Conservation (phyloP, 257 asterid species). For the Gentiana macrophylla region DNA sequence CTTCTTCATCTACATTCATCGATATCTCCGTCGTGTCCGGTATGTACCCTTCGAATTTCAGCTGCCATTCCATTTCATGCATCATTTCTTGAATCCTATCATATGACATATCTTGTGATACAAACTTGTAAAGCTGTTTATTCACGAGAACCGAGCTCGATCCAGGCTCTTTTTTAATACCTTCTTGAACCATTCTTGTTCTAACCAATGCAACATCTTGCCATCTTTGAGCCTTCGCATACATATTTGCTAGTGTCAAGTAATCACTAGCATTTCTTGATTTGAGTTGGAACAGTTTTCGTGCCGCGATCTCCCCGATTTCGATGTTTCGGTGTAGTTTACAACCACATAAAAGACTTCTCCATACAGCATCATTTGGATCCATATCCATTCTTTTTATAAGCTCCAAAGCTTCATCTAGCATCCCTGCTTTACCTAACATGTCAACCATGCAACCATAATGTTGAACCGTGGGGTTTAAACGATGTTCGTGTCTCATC, state of each 20-base stretch:
- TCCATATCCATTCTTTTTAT: constrained; percentile 49
- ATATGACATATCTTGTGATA: constrained; percentile 40
- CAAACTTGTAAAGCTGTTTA: constrained; percentile 44
- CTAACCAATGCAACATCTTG: constrained; percentile 30
- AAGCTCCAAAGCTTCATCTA: constrained; percentile 39
- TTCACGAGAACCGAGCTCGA: constrained; percentile 47
- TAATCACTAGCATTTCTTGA: constrained; percentile 56
- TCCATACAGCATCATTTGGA: constrained; percentile 66
- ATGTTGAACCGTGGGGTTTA: constrained; percentile 59
- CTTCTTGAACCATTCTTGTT: constrained; percentile 29
- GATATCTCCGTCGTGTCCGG: constrained; percentile 52
- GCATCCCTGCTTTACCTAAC: constrained; percentile 52
- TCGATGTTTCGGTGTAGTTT: constrained; percentile 38
- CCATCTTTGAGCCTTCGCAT: constrained; percentile 62
- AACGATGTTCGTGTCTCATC: constrained; percentile 40
- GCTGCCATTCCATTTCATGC: constrained; percentile 88
- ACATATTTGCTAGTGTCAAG: constrained; percentile 40
- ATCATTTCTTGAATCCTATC: constrained; percentile 54
- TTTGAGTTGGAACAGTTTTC: constrained; percentile 22
- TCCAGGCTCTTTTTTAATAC: constrained; percentile 39
- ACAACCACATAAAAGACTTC: constrained; percentile 61
- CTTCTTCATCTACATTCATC: constrained; percentile 67
- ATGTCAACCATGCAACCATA: constrained; percentile 82
- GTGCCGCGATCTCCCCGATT: constrained; percentile 48
- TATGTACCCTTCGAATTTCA: constrained; percentile 67